Percentiles rank a stretch among this genome's conserved stretches.
Evolutionary conservation across 768 basidiomycete genomes (phyloP).

Genomic region (Leucogyrophana mollusca): DNA sequence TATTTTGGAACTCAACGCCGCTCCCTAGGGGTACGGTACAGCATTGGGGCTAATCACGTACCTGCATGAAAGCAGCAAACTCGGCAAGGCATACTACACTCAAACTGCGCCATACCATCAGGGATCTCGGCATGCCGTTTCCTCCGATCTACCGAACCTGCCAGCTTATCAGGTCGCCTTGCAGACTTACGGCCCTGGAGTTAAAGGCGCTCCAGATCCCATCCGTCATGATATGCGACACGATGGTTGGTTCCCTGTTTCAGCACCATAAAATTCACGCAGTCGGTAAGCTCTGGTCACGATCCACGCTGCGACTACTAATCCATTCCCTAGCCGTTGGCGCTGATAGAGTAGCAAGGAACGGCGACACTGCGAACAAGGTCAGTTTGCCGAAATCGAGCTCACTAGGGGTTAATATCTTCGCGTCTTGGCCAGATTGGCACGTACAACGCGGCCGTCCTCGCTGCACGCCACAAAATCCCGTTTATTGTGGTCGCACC

Average conservation of each 20-base stretch:
- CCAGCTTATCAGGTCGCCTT: neutral
- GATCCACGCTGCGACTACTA: neutral
- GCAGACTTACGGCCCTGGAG: slow-evolving; percentile 85
- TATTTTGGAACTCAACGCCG: slow-evolving; percentile 3
- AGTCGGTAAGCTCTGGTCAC: slow-evolving; percentile 50
- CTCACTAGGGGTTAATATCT: neutral
- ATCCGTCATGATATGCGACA: slow-evolving; percentile 94
- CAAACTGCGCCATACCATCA: slow-evolving; percentile 96
- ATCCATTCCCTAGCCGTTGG: slow-evolving; percentile 59
- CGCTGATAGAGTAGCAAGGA: slow-evolving; percentile 84
- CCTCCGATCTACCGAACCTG: slow-evolving; percentile 1
- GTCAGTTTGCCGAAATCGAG: slow-evolving; percentile 27
- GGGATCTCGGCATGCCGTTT: slow-evolving; percentile 63
- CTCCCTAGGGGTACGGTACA: slow-evolving; percentile 87
- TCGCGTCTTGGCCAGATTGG: slow-evolving; percentile 55
- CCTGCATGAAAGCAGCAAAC: slow-evolving; percentile 73
- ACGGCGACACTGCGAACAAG: slow-evolving; percentile 98
- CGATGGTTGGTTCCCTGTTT: slow-evolving; percentile 95
- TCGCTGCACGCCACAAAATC: slow-evolving; percentile 83
- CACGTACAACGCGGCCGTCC: slow-evolving; percentile 94
- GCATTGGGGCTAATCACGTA: slow-evolving; percentile 92
- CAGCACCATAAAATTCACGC: slow-evolving; percentile 83
- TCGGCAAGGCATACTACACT: slow-evolving; percentile 86
- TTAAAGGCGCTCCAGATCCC: slow-evolving; percentile 82
- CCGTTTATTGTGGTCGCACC: slow-evolving; percentile 95